Evolutionary conservation across 345 rosid genomes (phyloP), one percentile per base, ranked within the genome.

Genomic region (Populus nigra): DNA sequence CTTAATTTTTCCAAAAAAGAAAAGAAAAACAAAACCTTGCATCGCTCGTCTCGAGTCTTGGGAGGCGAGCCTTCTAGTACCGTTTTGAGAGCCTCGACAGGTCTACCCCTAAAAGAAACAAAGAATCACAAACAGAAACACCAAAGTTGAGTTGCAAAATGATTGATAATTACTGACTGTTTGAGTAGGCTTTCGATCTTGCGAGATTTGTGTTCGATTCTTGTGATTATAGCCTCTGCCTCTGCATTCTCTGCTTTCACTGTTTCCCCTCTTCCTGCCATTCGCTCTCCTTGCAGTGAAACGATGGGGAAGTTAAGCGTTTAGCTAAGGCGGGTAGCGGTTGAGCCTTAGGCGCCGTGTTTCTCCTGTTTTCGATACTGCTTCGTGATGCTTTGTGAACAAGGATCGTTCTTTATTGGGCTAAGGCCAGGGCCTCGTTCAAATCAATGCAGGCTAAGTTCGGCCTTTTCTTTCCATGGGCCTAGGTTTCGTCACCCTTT

Each of bases 31-130:
- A 49, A 12, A 74, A 90, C 99, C 98, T 95, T 92, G 98, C 96
- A 95, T 41, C 97, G 90, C 83, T 93, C 97, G 72, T 94, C 98
- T 45, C 76, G 83, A 69, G 97, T 91, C 75, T 87, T 91, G 2
- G 98, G 96, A 68, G 96, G 97, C 35, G 94, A 87, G 11, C 98
- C 99, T 84, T 95, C 98, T 2, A 93, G 96, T 27, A 94, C 94
- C 12, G 97, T 95, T 90, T 93, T 92, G 57, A 92, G 89, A 75
- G 97, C 98, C 86, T 95, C 97, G 0, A 95, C 88, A 6, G 88
- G 88, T 71, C 83, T 90, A 73, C 78, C 85, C 85, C 89, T 84
- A 76, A 35, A 2, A 17, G 3, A 43, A 27, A 45, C 12, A 17
- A 23, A 8, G 1, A 25, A 23, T 22, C 47, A 41, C 15, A 41